Evolutionary conservation across 257 asterid species (phyloP).

Genomic region (Solanum gracilifrons): DNA sequence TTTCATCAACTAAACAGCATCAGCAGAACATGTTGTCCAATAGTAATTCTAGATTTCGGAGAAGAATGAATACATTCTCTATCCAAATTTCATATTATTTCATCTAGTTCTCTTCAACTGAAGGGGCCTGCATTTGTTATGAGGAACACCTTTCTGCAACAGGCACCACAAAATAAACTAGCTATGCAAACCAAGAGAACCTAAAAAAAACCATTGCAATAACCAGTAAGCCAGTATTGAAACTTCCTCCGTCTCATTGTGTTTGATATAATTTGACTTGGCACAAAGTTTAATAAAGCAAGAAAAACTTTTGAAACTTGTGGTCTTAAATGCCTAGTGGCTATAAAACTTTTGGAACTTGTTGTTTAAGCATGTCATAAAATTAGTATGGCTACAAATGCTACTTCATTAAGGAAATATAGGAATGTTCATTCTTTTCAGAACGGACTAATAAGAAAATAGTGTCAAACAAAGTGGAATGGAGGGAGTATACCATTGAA

Average conservation of each 20-base stretch:
- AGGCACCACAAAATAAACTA: not conserved
- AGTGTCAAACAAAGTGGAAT: not conserved
- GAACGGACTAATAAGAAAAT: not conserved
- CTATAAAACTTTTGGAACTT: not conserved
- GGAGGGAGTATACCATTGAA: constrained; percentile 37
- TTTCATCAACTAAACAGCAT: not conserved
- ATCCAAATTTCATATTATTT: not conserved
- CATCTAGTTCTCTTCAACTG: not conserved
- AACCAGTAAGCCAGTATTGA: not conserved
- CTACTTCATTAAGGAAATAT: not conserved
- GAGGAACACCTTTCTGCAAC: not conserved
- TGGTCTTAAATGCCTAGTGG: not conserved
- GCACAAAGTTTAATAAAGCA: not conserved
- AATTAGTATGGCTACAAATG: not conserved
- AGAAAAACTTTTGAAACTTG: not conserved
- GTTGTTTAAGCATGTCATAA: not conserved
- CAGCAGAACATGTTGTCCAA: not conserved
- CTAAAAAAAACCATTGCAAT: not conserved
- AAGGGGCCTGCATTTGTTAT: not conserved
- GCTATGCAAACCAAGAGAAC: not conserved
- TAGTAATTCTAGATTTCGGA: not conserved
- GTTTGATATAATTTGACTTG: not conserved
- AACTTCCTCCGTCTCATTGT: not conserved
- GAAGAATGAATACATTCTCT: not conserved
- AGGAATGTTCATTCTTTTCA: not conserved